These are phyloP conservation scores for Pythium grandisporangium DNA, from an alignment of 352 stramenopile species.

Conservation along the genomic window DNA sequence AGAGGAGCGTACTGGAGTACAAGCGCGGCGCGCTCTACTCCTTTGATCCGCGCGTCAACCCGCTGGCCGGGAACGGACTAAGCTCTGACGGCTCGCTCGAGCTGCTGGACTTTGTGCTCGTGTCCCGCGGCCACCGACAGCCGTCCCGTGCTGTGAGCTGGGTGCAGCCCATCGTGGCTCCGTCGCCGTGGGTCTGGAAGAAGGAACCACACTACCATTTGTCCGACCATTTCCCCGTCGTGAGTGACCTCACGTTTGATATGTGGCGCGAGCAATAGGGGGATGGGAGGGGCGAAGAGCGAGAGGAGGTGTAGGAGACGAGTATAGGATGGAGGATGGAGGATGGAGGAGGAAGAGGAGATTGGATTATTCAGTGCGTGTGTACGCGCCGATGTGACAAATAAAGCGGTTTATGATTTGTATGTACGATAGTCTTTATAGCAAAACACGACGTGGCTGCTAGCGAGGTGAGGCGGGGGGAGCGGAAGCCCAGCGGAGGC, in stretches of 20 bases:
- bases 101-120: slow-evolving; percentile 65
- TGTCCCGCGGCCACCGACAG: slow-evolving; percentile 45
- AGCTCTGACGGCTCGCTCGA: slow-evolving; percentile 72
- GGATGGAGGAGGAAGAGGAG: too few relatives aligned
- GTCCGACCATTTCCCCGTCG: slow-evolving; percentile 71
- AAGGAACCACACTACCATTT: slow-evolving; percentile 57
- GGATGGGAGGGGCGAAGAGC: not conserved
- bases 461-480: too few relatives aligned
- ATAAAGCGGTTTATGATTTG: too few relatives aligned
- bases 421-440: too few relatives aligned
- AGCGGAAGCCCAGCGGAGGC: too few relatives aligned
- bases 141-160: slow-evolving; percentile 41
- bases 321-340: not conserved
- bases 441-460: too few relatives aligned
- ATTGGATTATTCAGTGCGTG: too few relatives aligned
- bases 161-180: slow-evolving; percentile 43
- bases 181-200: slow-evolving; percentile 47
- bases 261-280: slow-evolving; percentile 26
- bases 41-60: slow-evolving; percentile 66
- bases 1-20: too few relatives aligned
- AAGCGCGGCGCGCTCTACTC: too few relatives aligned
- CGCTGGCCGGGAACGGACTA: slow-evolving; percentile 46
- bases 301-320: too few relatives aligned
- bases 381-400: not conserved
- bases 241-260: slow-evolving; percentile 65